A percentile compares a stretch with the other conserved stretches of the same genome.
Conservation (phyloP, 164 flowering plant genomes). For the Chimonanthus praecox region DNA sequence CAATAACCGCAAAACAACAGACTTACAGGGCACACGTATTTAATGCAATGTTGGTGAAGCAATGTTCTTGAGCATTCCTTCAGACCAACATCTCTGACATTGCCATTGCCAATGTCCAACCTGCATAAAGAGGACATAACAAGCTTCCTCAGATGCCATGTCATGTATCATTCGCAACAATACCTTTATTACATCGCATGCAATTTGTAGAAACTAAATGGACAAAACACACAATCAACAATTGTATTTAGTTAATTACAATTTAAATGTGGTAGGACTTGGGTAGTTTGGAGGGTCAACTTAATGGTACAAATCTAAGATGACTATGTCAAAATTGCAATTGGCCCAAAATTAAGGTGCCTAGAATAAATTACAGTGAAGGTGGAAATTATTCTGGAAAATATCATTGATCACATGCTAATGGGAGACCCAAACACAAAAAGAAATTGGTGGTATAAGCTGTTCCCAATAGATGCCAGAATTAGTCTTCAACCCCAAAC, state of each 20-base stretch:
- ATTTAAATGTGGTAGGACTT: neutral
- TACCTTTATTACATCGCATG: neutral
- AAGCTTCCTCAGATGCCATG: neutral
- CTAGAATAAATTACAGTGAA: no score
- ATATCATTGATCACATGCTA: no score
- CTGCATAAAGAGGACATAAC: slow-evolving; percentile 26
- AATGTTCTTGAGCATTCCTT: slow-evolving; percentile 64
- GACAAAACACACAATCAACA: no score
- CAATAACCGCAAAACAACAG: neutral
- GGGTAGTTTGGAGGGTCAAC: neutral
- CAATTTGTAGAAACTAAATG: neutral
- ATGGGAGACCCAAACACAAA: no score
- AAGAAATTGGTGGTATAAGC: no score
- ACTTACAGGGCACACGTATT: slow-evolving; percentile 91
- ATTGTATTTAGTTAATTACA: neutral
- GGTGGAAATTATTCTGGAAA: no score
- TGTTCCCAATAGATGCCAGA: no score
- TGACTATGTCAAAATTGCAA: no score
- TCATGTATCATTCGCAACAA: neutral
- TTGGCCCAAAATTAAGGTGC: no score
- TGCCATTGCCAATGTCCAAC: slow-evolving; percentile 91
- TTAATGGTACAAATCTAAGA: no score
- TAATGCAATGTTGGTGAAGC: slow-evolving; percentile 77
- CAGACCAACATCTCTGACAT: slow-evolving; percentile 50
- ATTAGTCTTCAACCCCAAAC: no score